These are phyloP conservation scores for Penicillium glabrum DNA, from an alignment of 2,329 filamentous ascomycete genomes.

Conservation along the genomic window DNA sequence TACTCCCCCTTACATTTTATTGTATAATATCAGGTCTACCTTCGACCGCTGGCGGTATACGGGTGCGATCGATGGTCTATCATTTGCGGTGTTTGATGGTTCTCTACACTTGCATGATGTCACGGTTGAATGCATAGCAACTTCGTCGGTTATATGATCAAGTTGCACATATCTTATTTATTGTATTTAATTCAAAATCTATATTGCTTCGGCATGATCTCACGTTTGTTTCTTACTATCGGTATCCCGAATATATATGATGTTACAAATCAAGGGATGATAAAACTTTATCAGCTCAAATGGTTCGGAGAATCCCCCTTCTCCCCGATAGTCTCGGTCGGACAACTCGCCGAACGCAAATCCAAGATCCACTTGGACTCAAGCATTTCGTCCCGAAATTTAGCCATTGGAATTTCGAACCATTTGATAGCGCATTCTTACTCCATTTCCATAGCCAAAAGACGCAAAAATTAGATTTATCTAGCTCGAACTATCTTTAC, in stretches of 20 bases:
- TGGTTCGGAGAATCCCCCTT: no score
- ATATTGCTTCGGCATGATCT: no score
- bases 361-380: not conserved
- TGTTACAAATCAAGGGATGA: no score
- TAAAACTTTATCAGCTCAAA: no score
- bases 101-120: not conserved
- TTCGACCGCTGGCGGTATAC: not conserved
- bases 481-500: no score
- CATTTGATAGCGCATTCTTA: no score
- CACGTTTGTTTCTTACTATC: no score
- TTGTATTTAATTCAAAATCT: not conserved
- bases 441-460: no score
- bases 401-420: not conserved
- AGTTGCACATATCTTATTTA: not conserved
- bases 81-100: not conserved
- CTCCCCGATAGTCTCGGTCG: not conserved
- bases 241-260: no score
- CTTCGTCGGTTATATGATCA: not conserved
- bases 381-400: not conserved
- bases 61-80: not conserved
- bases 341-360: not conserved
- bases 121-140: not conserved
- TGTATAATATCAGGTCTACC: not conserved
- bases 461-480: no score
- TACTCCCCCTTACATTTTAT: not conserved